phyloP scores from a whole-genome alignment of 495 filamentous ascomycete species.

The Penicillium cosmopolitanum region DNA sequence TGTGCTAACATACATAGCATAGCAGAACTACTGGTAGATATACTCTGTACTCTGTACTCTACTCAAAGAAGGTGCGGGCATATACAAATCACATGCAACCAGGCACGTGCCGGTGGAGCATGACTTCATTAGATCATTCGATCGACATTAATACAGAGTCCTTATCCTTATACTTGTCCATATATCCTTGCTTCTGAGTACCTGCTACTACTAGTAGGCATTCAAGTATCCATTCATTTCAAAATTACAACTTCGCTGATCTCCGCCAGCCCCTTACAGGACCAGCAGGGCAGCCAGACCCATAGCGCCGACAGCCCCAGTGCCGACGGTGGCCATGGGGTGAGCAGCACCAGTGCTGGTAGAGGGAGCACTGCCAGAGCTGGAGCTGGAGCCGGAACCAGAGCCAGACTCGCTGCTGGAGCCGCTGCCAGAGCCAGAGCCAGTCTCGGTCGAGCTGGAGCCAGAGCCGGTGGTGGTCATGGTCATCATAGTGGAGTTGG shows the following conservation, averaged over 20 bases:
- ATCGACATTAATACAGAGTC: conserved; percentile 23
- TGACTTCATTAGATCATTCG: conserved; percentile 27
- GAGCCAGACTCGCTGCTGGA: not conserved
- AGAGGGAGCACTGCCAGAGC: conserved; percentile 28
- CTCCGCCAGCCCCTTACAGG: conserved; percentile 33
- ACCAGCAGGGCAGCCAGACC: conserved; percentile 46
- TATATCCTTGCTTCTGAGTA: no score
- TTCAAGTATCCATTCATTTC: no score
- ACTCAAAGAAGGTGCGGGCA: not conserved
- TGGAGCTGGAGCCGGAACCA: conserved; percentile 9
- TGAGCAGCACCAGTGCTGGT: conserved; percentile 35
- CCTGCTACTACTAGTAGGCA: not conserved
- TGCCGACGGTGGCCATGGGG: conserved; percentile 40
- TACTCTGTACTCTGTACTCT: no score
- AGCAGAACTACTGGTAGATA: no score
- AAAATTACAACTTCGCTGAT: not conserved
- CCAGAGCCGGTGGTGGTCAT: conserved; percentile 3
- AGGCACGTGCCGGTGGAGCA: conserved; percentile 15
- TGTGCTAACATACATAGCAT: no score
- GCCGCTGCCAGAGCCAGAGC: conserved; percentile 5
- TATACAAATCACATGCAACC: conserved; percentile 7
- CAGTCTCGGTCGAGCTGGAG: conserved; percentile 13
- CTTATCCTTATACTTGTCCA: not conserved
- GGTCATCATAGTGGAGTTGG: conserved; percentile 4
- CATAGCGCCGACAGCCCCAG: conserved; percentile 40